Base-by-base conservation (phyloP, 805 yeast species). In the Naumovozyma castellii region DNA sequence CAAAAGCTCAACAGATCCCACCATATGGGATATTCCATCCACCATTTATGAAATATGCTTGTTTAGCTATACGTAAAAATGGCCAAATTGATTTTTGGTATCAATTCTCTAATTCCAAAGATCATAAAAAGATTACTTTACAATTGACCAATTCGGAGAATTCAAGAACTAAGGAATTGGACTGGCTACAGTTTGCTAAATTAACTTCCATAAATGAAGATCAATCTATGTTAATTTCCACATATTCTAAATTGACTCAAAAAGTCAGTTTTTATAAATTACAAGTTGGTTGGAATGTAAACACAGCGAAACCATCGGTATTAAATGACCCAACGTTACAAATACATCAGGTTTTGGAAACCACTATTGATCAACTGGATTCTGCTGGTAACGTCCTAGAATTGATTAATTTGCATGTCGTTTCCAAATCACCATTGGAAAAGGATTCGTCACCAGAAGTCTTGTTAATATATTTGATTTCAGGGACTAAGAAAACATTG, bases 31-130 rank as follows among this genome's bases (percentile, higher is more conserved):
- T 58, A 3, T 57, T 55, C 31, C 60, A 61, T 42, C 66, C 66
- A 3, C 60, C 63, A n/a, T 60, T 57, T 35, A 57, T 61, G 50
- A 60, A 61, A 45, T 59, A 58, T 46, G 62, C 64, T 9, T 61
- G 62, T 40, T 39, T 54, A 33, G 64, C 59, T 4, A 45, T 60
- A 16, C 54, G 66, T 43, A 55, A 48, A 35, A 59, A 59, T 39
- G 64, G 64, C 17, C 62, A 60, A 39, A 43, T 61, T 30, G 64
- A 59, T 41, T 57, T 61, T 34, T 61, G 66, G 66, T 61, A 61
- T 36, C 65, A 61, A 40, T 57, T 61, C 37, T 61, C 65, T 10
- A 61, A 61, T 39, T 61, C 66, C 2, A 61, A 60, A 36, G 64
- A 59, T 38, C 62, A 59, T 40, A 61, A 60, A 36, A 61, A 61